Evolutionary conservation across 1,284 basidiomycete genomes (phyloP), one percentile per base, ranked within the genome.

Genomic region (Ceratobasidium sp.): DNA sequence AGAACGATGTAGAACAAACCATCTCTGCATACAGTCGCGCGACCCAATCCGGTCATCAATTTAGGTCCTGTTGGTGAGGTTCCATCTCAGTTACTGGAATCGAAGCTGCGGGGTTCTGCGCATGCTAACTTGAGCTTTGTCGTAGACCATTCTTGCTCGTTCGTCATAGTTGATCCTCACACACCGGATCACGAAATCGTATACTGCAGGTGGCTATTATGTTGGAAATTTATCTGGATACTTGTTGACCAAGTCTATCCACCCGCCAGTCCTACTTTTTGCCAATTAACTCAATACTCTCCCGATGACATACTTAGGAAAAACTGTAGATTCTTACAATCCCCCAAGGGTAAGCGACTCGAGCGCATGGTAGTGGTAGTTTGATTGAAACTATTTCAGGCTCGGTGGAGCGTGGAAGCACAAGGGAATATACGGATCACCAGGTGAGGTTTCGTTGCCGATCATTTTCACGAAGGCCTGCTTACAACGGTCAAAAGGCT

Each of bases 151-250:
- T 67, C 62, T 13, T 67, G 62, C 25, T 54, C 62, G 20, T 67
- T 67, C 45, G 62, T 67, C 13, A 38, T 67, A 10, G 62, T 67
- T 17, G 62, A 67, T 27, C 62, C 62, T 4, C 43, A 67, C 17
- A 67, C 62, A 17, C 62, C 62, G 40, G 62, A 67, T 29, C 32
- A 67, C 29, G 62, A 67, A 32, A 67, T 67, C n/a, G 27, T 67
- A 20, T 67, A 67, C 35, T 67, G 62, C 52, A 67, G 62, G 62
- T 67, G 15, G 12, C 38, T 29, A 12, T 7, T 12, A 22, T n/a
- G n/a, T n/a, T n/a, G n/a, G n/a, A n/a, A n/a, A n/a, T n/a, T n/a
- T n/a, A n/a, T n/a, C n/a, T n/a, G n/a, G n/a, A n/a, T n/a, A n/a
- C n/a, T n/a, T n/a, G n/a, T n/a, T n/a, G n/a, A n/a, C n/a, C n/a